Base-by-base conservation (phyloP, 176 grass and related monocot species). In the Bothriochloa decipiens region DNA sequence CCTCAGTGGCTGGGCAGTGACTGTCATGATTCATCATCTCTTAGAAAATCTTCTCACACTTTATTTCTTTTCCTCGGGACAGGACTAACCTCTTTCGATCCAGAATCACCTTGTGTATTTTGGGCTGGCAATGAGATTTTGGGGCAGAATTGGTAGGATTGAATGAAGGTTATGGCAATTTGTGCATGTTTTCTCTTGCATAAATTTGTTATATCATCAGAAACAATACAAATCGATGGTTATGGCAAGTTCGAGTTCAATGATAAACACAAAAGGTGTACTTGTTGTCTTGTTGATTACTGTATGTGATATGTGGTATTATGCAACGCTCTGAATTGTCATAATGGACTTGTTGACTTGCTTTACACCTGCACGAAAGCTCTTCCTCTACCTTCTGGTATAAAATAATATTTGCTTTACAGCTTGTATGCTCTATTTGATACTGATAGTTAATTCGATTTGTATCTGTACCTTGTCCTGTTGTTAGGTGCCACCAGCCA, bases 321-420 rank as follows among this genome's bases (percentile, higher is more conserved):
- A 57, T 62, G 79, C 57, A 49, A 61, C 67, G 66, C 36, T 65
- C 28, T 20, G 45, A 65, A 78, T 14, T 55, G 53, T 72, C 65
- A 70, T 40, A 58, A 78, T 79, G 37, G 39, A 26, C 12, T 45
- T 50, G 6, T 36, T 65, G 57, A 10, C 22, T 45, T 82, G 29
- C 46, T 74, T 68, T 5, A 28, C 49, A 68, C 36, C 79, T 42
- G 58, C 80, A 83, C 17, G 74, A 83, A 90, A 90, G 37, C 80
- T 69, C 27, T 82, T 58, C 36, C 71, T 61, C 37, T 79, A 80
- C 74, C 68, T 46, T 75, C n/a, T 29, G 2, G 29, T 69, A 43
- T 68, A 80, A 62, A 86, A 83, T 68, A 42, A 60, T 79, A 29
- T 79, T 29, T 11, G 9, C 14, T 32, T 47, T 74, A 50, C 11